Evolutionary conservation across 768 basidiomycete species (phyloP), one percentile per base, ranked within the genome.

Genomic region (Austroboletus eburneus): DNA sequence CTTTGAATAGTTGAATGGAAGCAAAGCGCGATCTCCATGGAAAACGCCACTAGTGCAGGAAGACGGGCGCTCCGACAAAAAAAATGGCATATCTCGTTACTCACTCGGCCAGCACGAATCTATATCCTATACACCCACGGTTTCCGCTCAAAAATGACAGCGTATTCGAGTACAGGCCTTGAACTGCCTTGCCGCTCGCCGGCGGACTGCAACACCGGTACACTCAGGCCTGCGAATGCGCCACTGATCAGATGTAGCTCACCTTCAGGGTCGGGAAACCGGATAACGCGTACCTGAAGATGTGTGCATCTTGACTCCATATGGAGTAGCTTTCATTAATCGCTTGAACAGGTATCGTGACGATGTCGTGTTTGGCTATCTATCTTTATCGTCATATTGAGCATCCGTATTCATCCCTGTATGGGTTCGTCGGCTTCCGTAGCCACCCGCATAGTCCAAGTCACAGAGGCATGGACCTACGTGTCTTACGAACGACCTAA

Each of bases 271-370:
- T 51, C 49, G 39, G 55, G 34, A 43, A 24, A 32, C 45, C 58
- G 59, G 60, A 53, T 45, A 49, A 43, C 51, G 60, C 72, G 42
- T 66, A 77, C 68, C 76, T 70, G 69, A 87, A 87, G 50, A 65
- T 68, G 34, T 69, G 58, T n/a, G 83, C 82, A 57, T 89, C 83
- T 22, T 69, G 69, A 13, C 87, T 86, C 80, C 84, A 90, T 17
- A 83, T 65, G 25, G 65, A 67, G 42, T 46, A 46, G 51, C 69
- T 71, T 56, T 75, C 74, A 63, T 89, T 85, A 57, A 83, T 72
- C 1, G 78, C 75, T 52, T 75, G 72, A 39, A 82, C 77, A 7
- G 80, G 78, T 40, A 87, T 70, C 2, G 75, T 76, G 58, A 86
- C 71, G 50, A 76, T 74, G 53, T 83, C 79, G 39, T 79, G 72